phyloP scores from a whole-genome alignment of 139 green algal species.

The Micractinium sp. region DNA sequence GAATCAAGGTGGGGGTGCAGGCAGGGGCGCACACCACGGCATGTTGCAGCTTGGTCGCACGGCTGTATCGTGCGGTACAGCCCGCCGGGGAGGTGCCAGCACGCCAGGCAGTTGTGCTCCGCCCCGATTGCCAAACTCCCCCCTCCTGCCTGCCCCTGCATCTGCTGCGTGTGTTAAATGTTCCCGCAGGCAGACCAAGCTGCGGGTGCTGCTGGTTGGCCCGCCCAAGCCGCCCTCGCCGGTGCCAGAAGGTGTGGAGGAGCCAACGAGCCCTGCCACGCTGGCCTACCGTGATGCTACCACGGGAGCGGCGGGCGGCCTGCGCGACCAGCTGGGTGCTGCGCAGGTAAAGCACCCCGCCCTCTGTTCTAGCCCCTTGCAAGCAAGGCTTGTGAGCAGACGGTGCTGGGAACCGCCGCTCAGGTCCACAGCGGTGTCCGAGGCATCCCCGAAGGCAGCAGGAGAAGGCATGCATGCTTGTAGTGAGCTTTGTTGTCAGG shows the following conservation, averaged over 20 bases:
- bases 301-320: not conserved
- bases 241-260: constrained; percentile 33
- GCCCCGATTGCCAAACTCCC: not conserved
- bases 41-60: not conserved
- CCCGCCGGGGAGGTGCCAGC: not conserved
- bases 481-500: too few relatives aligned
- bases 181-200: constrained; percentile 63
- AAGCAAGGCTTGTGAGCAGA: too few relatives aligned
- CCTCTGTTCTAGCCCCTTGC: too few relatives aligned
- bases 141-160: not conserved
- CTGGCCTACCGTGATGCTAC: not conserved
- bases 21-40: too few relatives aligned
- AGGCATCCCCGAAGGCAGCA: too few relatives aligned
- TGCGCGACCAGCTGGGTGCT: constrained; percentile 21
- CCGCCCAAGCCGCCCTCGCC: constrained; percentile 73
- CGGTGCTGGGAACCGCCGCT: too few relatives aligned
- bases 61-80: too few relatives aligned
- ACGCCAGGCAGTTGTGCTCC: not conserved
- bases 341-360: not conserved
- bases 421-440: too few relatives aligned
- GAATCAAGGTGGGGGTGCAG: too few relatives aligned
- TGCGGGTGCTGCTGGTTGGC: constrained; percentile 67
- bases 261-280: constrained; percentile 4
- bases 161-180: too few relatives aligned
- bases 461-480: too few relatives aligned